These are phyloP conservation scores for Marchantia polymorpha DNA, from an alignment of 225 moss, liverwort and hornwort genomes.

Conservation along the genomic window DNA sequence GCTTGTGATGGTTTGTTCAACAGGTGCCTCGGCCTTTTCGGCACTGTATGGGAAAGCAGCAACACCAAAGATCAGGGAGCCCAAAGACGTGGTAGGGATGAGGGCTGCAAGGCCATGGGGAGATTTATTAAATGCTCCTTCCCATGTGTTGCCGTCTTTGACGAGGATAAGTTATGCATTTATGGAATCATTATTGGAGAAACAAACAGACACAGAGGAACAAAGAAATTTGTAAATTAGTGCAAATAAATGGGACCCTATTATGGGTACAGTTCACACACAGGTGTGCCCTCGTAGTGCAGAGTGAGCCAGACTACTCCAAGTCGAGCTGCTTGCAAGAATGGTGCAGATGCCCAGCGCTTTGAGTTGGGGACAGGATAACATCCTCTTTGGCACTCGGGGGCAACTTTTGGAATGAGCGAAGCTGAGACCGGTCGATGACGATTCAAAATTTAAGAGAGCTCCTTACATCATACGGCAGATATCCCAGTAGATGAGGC, in stretches of 20 bases:
- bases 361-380: neutral
- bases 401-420: conserved; percentile 9
- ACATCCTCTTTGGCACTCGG: neutral
- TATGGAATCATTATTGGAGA: conserved; percentile 77
- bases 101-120: conserved; percentile 74
- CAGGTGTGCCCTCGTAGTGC: neutral
- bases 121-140: conserved; percentile 71
- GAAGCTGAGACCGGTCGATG: conserved; percentile 12
- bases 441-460: conserved; percentile 1
- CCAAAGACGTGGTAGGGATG: conserved; percentile 47
- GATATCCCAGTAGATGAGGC: neutral
- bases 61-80: conserved; percentile 35
- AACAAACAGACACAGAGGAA: conserved; percentile 29
- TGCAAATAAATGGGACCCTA: neutral
- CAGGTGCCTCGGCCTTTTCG: conserved; percentile 54
- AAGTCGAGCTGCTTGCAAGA: neutral
- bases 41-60: conserved; percentile 63
- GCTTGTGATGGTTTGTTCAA: neutral
- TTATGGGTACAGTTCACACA: neutral
- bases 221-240: neutral
- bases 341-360: neutral
- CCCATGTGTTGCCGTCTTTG: conserved; percentile 83
- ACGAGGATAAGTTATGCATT: conserved; percentile 69
- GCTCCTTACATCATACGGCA: neutral
- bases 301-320: neutral